Base-by-base conservation (phyloP, 2,329 filamentous ascomycete genomes). In the Phoma sp. region DNA sequence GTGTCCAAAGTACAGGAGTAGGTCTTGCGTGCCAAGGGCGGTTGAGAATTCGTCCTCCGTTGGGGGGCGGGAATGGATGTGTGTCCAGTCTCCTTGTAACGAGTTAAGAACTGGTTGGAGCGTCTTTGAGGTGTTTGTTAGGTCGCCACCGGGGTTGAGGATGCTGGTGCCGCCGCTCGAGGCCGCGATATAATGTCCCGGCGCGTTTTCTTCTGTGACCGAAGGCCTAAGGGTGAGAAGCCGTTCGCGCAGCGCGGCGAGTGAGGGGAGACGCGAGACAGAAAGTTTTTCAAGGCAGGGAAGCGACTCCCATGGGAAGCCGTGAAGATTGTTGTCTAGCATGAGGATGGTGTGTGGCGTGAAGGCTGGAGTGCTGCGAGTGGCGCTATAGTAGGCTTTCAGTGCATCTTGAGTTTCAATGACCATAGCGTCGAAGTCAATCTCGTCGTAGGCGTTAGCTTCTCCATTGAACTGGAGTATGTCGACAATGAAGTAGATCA, bases 391-490 rank as follows among this genome's bases (percentile, higher is more conserved):
- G 69, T 97, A 97, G 1, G 86, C 84, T 42, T 87, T 85, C 21
- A 99, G 78, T 2, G 92, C 91, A 75, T 97, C 93, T 32, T 92
- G 84, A 0, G 91, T 91, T 65, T 96, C 92, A 32, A 98, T 83
- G 5, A 93, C 87, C 85, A 99, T 96, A 39, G 83, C 79, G 64
- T 99, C 95, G 69, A 98, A 96, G 74, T 98, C 93, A 59, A 99
- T 91, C 77, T 99, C 95, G 65, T 99, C 95, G 75, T 97, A 97
- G 0, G 96, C 95, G 70, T 98, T 99, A 40, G 87, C 85, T 76
- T 99, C 96, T 14, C 95, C 95, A 64, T 96, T 91, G 74, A 99
- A 98, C 72, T 98, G 95, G 2, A 99, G 81, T 45, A 98, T 93
- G 67, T 99, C 95, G 5, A 99, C 88, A 1, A 98, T 90, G 71